phyloP scores from a whole-genome alignment of 192 early-diverging fungal species.

The Coemansia furcata region DNA sequence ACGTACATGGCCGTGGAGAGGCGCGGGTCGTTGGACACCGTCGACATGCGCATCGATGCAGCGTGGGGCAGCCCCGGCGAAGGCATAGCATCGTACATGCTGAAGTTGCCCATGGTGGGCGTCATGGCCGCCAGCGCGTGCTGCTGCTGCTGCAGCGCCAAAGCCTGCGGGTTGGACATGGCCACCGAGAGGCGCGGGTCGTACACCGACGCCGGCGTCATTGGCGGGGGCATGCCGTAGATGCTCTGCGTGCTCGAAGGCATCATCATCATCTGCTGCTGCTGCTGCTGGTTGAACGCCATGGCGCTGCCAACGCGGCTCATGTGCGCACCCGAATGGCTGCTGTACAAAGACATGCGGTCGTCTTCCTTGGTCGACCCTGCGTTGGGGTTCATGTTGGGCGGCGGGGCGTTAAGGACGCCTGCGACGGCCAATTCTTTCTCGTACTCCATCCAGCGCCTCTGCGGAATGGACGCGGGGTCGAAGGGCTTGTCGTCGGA shows the following conservation, averaged over 20 bases:
- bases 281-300: conserved; percentile 19
- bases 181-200: conserved; percentile 43
- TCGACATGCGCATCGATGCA: conserved; percentile 13
- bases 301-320: conserved; percentile 43
- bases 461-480: conserved; percentile 78
- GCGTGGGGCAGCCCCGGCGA: not conserved
- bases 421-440: conserved; percentile 60
- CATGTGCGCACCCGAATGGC: conserved; percentile 22
- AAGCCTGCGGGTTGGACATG: conserved; percentile 42
- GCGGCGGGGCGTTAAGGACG: conserved; percentile 43
- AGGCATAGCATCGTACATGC: conserved; percentile 14
- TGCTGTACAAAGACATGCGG: conserved; percentile 25
- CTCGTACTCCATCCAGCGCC: conserved; percentile 87
- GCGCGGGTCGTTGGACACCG: conserved; percentile 17
- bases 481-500: conserved; percentile 82
- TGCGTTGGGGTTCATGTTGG: conserved; percentile 45
- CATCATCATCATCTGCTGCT: conserved; percentile 5
- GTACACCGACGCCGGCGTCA: conserved; percentile 1
- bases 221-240: conserved; percentile 20
- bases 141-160: conserved; percentile 36
- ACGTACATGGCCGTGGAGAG: conserved; percentile 38
- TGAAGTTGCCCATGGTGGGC: not conserved
- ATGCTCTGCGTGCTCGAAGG: conserved; percentile 21
- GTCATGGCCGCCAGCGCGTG: conserved; percentile 7
- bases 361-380: conserved; percentile 42